Base-by-base conservation (phyloP, 129 eudicot species). In the Rutidosis leptorrhynchoides region DNA sequence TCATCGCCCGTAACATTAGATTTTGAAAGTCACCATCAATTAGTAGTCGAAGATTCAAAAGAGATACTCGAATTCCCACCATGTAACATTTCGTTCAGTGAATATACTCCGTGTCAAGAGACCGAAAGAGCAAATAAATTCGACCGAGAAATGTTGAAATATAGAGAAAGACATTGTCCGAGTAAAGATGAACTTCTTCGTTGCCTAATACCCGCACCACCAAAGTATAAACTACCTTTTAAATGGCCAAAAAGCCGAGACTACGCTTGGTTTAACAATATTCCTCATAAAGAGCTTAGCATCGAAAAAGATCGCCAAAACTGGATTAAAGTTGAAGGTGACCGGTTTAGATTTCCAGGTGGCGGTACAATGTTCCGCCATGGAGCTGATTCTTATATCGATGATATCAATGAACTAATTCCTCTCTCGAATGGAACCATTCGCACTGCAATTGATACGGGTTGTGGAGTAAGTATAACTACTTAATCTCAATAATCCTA, bases 231-330 rank as follows among this genome's bases (percentile, higher is more conserved):
- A 73, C 12, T 66, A 33, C 97, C 99, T 21, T 94, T 94, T 63
- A 94, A 84, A 72, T 94, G 99, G 99, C 99, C 99, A 2, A 76
- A 84, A 65, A 94, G 99, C 59, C 74, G 97, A 81, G 99, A 94
- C 52, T 86, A 75, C 21, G 95, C 95, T 0, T 94, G 99, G 99
- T 89, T 71, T 54, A 79, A 74, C 54, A 94, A 94, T 65, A 94
- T 89, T 35, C 99, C 99, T 23, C 99, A 94, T 71, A 89, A 86
- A 78, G 97, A 94, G 74, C 95, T 94, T 52, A 94, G 99, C 73
- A 78, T 94, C 21, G 99, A 94, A 73, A 94, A 94, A 82, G 90
- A 83, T 10, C 76, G 76, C 27, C 99, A 94, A 77, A 87, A 94
- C 53, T 94, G 99, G 99, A 87, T 94, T 48, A 96, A 86, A 76